Evolutionary conservation across 352 stramenopile genomes (phyloP).

Genomic region (Thalassiosira livingstoniorum): DNA sequence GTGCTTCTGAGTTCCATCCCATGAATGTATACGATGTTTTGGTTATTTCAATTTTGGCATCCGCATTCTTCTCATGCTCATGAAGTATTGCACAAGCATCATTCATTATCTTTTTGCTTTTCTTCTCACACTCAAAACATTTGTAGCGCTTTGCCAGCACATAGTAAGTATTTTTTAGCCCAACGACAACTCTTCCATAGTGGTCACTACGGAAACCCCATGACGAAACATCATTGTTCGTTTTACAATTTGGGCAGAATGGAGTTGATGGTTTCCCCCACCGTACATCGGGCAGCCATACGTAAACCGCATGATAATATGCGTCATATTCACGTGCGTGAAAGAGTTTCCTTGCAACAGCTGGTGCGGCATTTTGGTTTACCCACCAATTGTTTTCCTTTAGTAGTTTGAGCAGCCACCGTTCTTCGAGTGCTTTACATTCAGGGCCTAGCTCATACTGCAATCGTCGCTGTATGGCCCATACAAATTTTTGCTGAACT

Average conservation of each 20-base stretch:
- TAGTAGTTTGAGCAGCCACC: not conserved
- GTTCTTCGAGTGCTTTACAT: not conserved
- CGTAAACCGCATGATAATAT: too few relatives aligned
- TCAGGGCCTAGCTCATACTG: not conserved
- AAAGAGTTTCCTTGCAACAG: not conserved
- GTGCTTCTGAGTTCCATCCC: constrained; percentile 29
- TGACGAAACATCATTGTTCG: constrained; percentile 34
- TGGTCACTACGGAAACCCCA: constrained; percentile 54
- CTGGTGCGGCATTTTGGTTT: too few relatives aligned
- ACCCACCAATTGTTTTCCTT: constrained; percentile 29
- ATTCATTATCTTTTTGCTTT: constrained; percentile 8
- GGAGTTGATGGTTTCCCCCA: constrained; percentile 31
- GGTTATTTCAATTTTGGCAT: not conserved
- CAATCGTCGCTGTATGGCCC: constrained; percentile 3
- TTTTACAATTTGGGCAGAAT: constrained; percentile 54
- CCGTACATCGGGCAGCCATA: too few relatives aligned
- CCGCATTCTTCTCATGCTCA: constrained; percentile 4
- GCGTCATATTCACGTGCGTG: too few relatives aligned
- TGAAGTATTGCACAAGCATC: constrained; percentile 6
- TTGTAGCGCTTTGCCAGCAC: constrained; percentile 48
- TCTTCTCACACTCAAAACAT: constrained; percentile 37
- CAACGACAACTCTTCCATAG: constrained; percentile 39
- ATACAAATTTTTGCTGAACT: constrained; percentile 13
- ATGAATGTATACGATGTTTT: constrained; percentile 54
- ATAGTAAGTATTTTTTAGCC: constrained; percentile 51